phyloP scores from a whole-genome alignment of 257 asterid species.

The Haberlea rhodopensis region DNA sequence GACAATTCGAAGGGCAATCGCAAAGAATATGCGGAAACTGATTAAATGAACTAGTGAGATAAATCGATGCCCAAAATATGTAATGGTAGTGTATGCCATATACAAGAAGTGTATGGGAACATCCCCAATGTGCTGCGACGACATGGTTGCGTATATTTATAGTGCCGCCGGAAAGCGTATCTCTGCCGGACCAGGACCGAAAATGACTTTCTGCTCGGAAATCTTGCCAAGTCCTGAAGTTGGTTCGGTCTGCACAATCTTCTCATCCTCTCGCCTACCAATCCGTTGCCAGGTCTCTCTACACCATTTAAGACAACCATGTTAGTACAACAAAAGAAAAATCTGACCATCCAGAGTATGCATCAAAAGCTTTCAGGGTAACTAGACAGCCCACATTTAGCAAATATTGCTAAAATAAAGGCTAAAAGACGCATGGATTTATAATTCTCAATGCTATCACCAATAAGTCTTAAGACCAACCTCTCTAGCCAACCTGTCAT shows the following conservation, averaged over 20 bases:
- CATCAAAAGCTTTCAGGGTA: neutral
- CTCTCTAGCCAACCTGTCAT: conserved; percentile 88
- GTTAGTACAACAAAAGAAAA: conserved; percentile 2
- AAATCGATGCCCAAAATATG: neutral
- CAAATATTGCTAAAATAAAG: neutral
- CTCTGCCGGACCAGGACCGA: conserved; percentile 98
- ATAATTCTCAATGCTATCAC: conserved; percentile 10
- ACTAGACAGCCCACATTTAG: neutral
- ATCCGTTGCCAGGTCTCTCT: conserved; percentile 63
- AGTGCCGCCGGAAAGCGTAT: conserved; percentile 90
- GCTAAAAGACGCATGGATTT: neutral
- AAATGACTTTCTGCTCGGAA: conserved; percentile 87
- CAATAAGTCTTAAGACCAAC: conserved; percentile 60
- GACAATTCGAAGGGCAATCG: too few relatives aligned
- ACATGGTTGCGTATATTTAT: conserved; percentile 28
- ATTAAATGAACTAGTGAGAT: too few relatives aligned
- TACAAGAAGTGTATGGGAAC: neutral
- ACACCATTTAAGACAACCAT: conserved; percentile 26
- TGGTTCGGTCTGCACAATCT: conserved; percentile 49
- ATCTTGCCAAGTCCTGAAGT: conserved; percentile 61
- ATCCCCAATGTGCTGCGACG: neutral
- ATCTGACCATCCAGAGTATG: neutral
- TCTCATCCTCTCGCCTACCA: conserved; percentile 69
- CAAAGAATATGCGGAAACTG: neutral
- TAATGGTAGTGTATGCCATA: neutral